Conservation (phyloP, 257 asterid genomes). For the Nyctanthes arbortristis region DNA sequence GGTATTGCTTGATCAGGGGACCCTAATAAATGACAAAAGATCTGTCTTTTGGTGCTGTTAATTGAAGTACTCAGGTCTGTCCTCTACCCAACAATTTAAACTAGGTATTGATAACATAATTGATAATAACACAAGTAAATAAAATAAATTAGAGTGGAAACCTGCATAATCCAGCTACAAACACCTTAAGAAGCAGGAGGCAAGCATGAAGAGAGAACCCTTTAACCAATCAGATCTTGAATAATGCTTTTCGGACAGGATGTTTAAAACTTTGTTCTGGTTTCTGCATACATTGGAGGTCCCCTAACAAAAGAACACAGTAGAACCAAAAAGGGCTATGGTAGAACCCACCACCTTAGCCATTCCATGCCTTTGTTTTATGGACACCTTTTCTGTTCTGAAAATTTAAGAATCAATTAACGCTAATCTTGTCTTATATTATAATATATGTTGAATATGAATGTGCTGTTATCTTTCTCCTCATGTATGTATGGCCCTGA, state of each 20-base stretch:
- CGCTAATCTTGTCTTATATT: no score
- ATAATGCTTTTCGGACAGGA: not conserved
- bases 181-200: slow-evolving; percentile 16
- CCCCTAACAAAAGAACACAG: slow-evolving; percentile 30
- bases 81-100: no score
- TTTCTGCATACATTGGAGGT: slow-evolving; percentile 17
- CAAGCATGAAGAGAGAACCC: slow-evolving; percentile 28
- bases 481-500: slow-evolving; percentile 1
- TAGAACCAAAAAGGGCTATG: slow-evolving; percentile 28
- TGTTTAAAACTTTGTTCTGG: not conserved
- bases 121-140: no score
- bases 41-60: no score
- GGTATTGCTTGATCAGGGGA: slow-evolving; percentile 44
- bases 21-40: slow-evolving; percentile 37
- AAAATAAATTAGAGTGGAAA: no score
- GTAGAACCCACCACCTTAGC: slow-evolving; percentile 30
- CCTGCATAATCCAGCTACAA: slow-evolving; percentile 33
- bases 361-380: slow-evolving; percentile 27
- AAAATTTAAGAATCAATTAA: not conserved
- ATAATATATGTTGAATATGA: no score
- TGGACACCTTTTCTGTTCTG: slow-evolving; percentile 27
- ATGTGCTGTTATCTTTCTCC: no score
- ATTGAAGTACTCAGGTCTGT: no score
- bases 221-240: slow-evolving; percentile 6
- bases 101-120: no score